Evolutionary conservation across 2,329 filamentous ascomycete species (phyloP).

Genomic region (Trichoderma harzianum): DNA sequence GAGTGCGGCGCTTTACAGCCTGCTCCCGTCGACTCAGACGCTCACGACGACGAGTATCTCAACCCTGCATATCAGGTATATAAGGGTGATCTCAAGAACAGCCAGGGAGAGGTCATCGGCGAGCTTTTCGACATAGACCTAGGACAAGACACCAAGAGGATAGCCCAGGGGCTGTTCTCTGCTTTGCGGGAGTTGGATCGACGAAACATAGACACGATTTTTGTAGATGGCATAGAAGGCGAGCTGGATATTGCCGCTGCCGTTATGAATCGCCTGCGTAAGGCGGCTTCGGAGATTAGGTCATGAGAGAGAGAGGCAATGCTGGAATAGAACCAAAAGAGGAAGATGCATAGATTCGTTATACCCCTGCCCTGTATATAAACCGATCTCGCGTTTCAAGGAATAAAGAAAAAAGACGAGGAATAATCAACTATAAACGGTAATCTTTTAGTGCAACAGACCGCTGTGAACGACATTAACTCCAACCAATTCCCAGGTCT

Average conservation of each 20-base stretch:
- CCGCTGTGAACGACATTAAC: conserved; percentile 16
- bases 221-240: conserved; percentile 83
- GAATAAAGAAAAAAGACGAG: conserved; percentile 10
- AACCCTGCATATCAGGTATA: conserved; percentile 40
- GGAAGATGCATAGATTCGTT: conserved; percentile 19
- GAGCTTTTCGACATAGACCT: conserved; percentile 67
- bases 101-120: conserved; percentile 33
- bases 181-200: conserved; percentile 82
- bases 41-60: conserved; percentile 24
- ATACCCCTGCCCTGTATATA: conserved; percentile 19
- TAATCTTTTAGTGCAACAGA: conserved; percentile 5
- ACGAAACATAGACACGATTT: conserved; percentile 74
- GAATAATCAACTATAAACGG: not conserved
- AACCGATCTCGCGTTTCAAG: conserved; percentile 11
- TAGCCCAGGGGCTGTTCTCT: conserved; percentile 85
- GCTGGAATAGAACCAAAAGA: conserved; percentile 27
- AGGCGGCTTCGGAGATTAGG: conserved; percentile 65
- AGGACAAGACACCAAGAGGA: conserved; percentile 65
- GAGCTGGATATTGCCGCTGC: conserved; percentile 80
- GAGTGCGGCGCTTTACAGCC: conserved; percentile 39
- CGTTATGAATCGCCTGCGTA: conserved; percentile 78
- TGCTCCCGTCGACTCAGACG: conserved; percentile 26
- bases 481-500: conserved; percentile 6
- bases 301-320: conserved; percentile 36
- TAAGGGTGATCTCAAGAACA: conserved; percentile 38